Evolutionary conservation across 2,329 filamentous ascomycete species (phyloP), one percentile per base, ranked within the genome.

Genomic region (Cordyceps fumosorosea): DNA sequence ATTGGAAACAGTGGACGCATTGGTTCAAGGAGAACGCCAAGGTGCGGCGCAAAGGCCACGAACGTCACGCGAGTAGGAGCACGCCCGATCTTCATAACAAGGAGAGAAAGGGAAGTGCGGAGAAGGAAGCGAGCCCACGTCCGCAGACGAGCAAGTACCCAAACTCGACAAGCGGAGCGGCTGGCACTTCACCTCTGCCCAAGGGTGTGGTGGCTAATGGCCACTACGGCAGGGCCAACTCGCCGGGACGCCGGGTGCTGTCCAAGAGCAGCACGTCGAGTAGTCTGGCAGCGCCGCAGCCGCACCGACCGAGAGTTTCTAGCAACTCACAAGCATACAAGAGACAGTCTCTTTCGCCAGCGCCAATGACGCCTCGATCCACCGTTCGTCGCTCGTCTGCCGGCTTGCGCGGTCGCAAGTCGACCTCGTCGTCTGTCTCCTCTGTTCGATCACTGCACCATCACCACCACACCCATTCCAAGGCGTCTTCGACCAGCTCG

Each of bases 381-480:
- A 90, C 90, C 0, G 89, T 96, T 69, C 87, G 95, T 12, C 89
- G 92, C 42, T 86, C 91, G 2, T 96, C 91, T 5, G 85, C 83
- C 50, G 93, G 93, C 34, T 82, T 98, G 51, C 86, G 93, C 32
- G 93, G 95, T 44, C 86, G 95, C 64, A 98, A 98, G 73, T 98
- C 93, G 0, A 99, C 95, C 0, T 97, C 92, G 0, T 96, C 92
- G 0, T 98, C 93, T 0, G 87, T 99, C 18, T 97, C 92, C 0
- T 96, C 92, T 0, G 88, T 99, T 62, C 88, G 95, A 63, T 96
- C 90, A 51, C 91, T 98, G 71, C 92, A 93, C 69, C 90, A 93
- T 67, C 89, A 91, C 66, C 87, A 89, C 59, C 90, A 95, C 72
- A 88, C 89, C 1, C 93, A 97, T 73, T 96, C 92, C 24, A 98